phyloP scores from a whole-genome alignment of 75 land plant species.

The Gnetum montanum region DNA sequence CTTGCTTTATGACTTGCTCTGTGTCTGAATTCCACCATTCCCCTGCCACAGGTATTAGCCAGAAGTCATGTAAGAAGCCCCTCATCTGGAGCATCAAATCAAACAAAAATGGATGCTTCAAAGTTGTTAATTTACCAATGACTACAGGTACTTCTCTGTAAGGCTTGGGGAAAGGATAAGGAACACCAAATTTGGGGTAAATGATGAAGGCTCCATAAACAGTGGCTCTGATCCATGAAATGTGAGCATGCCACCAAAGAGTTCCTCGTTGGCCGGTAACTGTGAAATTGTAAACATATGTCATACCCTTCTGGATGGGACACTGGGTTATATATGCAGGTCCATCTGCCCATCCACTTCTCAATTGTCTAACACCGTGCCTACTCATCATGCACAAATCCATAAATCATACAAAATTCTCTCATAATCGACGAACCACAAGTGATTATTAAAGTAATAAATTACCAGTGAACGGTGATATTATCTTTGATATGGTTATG shows the following conservation, averaged over 20 bases:
- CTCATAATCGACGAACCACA: background rate
- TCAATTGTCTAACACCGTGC: slow-evolving; percentile 45
- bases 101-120: background rate
- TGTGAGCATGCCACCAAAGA: slow-evolving; percentile 42
- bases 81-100: background rate
- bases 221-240: slow-evolving; percentile 54
- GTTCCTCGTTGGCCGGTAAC: slow-evolving; percentile 35
- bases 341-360: slow-evolving; percentile 40
- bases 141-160: slow-evolving; percentile 30
- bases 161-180: slow-evolving; percentile 37
- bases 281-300: slow-evolving; percentile 40
- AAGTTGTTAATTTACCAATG: slow-evolving; percentile 21
- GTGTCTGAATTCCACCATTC: slow-evolving; percentile 10
- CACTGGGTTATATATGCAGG: slow-evolving; percentile 53
- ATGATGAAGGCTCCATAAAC: slow-evolving; percentile 41
- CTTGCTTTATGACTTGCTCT: background rate
- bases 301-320: slow-evolving; percentile 35
- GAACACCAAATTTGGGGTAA: slow-evolving; percentile 30
- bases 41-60: slow-evolving; percentile 9
- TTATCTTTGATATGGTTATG: too few species aligned
- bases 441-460: too few species aligned
- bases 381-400: slow-evolving; percentile 17
- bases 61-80: background rate
- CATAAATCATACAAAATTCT: background rate
- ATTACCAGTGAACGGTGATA: too few species aligned